phyloP scores from a whole-genome alignment of 2,329 filamentous ascomycete species.

The Blumeria graminis region DNA sequence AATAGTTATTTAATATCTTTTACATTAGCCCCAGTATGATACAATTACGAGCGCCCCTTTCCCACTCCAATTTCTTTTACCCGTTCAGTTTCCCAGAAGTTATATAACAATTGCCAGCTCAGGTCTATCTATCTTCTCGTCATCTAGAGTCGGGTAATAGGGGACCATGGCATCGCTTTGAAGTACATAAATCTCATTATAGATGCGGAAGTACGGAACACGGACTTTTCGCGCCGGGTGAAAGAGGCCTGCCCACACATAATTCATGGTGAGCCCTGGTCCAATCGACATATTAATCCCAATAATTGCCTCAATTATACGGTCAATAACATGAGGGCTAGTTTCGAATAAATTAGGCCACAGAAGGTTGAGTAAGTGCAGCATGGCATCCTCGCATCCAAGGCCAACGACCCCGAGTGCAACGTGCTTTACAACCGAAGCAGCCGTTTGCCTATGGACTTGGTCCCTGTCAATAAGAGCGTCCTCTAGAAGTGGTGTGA shows the following conservation, averaged over 20 bases:
- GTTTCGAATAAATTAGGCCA: slow-evolving; percentile 97
- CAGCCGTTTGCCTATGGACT: slow-evolving; percentile 90
- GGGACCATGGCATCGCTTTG: slow-evolving; percentile 86
- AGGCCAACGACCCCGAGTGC: slow-evolving; percentile 92
- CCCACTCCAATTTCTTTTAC: neutral
- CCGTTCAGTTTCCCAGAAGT: neutral
- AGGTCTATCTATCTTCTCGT: slow-evolving; percentile 52
- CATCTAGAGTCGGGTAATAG: slow-evolving; percentile 73
- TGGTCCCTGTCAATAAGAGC: slow-evolving; percentile 95
- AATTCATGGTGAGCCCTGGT: slow-evolving; percentile 84
- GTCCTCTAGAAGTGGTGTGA: slow-evolving; percentile 85
- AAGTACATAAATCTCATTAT: slow-evolving; percentile 93
- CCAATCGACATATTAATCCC: slow-evolving; percentile 85
- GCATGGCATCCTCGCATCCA: slow-evolving; percentile 94
- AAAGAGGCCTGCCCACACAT: slow-evolving; percentile 93
- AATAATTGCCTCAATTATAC: slow-evolving; percentile 92
- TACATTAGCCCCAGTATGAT: neutral
- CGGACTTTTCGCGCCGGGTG: slow-evolving; percentile 90
- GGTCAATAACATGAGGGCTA: slow-evolving; percentile 91
- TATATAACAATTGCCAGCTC: slow-evolving; percentile 69
- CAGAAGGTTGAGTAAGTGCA: slow-evolving; percentile 85
- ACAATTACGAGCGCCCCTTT: neutral
- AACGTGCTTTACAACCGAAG: slow-evolving; percentile 92
- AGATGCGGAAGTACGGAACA: slow-evolving; percentile 84
- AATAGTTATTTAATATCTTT: no score